A percentile compares a stretch with the other conserved stretches of the same genome.
Conservation (phyloP, 495 filamentous ascomycete species). For the Pyronema domesticum region DNA sequence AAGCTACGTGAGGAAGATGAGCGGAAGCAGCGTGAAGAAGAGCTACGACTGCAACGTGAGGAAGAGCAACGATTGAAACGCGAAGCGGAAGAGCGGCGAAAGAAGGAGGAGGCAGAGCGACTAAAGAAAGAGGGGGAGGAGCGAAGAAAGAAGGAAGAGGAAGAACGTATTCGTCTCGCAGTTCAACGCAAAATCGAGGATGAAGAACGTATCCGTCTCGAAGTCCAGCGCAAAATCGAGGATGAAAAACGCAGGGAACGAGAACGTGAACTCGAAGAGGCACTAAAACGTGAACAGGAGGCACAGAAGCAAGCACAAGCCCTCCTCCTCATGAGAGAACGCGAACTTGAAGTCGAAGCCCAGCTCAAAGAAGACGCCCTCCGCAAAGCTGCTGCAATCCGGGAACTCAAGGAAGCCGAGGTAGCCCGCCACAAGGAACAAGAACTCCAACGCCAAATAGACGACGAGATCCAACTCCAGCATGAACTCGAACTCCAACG, state of each 20-base stretch:
- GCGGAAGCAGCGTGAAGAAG: conserved; percentile 47
- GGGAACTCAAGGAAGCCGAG: background rate
- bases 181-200: background rate
- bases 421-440: background rate
- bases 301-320: conserved; percentile 33
- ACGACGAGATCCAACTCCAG: background rate
- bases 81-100: conserved; percentile 53
- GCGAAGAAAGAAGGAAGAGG: background rate
- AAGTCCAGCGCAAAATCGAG: background rate
- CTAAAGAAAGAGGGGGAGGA: background rate
- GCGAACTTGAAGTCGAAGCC: conserved; percentile 31
- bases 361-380: conserved; percentile 42
- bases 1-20: conserved; percentile 47
- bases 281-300: conserved; percentile 42
- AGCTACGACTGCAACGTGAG: conserved; percentile 50
- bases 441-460: background rate
- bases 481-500: background rate
- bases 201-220: background rate
- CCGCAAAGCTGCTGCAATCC: conserved; percentile 38
- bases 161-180: background rate
- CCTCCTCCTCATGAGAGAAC: conserved; percentile 41
- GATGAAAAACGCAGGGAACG: conserved; percentile 30
- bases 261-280: conserved; percentile 45
- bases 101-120: conserved; percentile 19
- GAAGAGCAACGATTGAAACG: conserved; percentile 39